Base-by-base conservation (phyloP, 2,329 filamentous ascomycete genomes). In the Thelonectria rubi region DNA sequence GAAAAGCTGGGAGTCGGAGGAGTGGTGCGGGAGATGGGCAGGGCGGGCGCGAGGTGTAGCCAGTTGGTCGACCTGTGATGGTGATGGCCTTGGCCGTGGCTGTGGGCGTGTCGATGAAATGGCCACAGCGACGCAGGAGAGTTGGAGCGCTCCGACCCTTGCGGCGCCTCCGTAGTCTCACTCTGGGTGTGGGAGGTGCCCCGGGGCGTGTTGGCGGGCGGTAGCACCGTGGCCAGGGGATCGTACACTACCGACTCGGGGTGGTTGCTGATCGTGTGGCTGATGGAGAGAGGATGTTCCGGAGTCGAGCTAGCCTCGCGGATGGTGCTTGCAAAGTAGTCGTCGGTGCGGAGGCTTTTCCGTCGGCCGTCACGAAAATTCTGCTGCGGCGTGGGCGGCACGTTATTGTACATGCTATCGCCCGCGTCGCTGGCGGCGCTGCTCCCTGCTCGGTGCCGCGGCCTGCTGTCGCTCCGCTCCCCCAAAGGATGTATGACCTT, bases 391-490 rank as follows among this genome's bases (percentile, higher is more conserved):
- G 85, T 76, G 77, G 86, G 83, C 24, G 82, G 80, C 43, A 77
- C 75, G 40, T 69, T 78, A 58, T 75, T 76, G 53, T 75, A 72
- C 64, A 83, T 76, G 59, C 81, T 82, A 50, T 89, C 88, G 17
- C 83, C 85, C 1, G 81, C 82, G 55, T 87, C 91, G 75, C 88
- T 91, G 46, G 87, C 86, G 47, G 83, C 86, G 66, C 85, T 89
- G 74, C 90, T 89, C 20, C 82, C 76, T 43, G 87, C 86, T 64
- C 87, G 80, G 54, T 80, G 81, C 51, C 88, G 80, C 53, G 83
- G 81, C 40, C 76, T 76, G 58, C 81, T 84, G 59, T 89, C 85
- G 51, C 82, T 78, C 57, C 86, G 82, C 55, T 90, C 87, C 48
- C 79, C 78, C 8, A 87, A 80, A 18, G 86, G 82, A 65, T 88